phyloP scores from a whole-genome alignment of 768 basidiomycete genomes.

The Auriscalpium microsporum region DNA sequence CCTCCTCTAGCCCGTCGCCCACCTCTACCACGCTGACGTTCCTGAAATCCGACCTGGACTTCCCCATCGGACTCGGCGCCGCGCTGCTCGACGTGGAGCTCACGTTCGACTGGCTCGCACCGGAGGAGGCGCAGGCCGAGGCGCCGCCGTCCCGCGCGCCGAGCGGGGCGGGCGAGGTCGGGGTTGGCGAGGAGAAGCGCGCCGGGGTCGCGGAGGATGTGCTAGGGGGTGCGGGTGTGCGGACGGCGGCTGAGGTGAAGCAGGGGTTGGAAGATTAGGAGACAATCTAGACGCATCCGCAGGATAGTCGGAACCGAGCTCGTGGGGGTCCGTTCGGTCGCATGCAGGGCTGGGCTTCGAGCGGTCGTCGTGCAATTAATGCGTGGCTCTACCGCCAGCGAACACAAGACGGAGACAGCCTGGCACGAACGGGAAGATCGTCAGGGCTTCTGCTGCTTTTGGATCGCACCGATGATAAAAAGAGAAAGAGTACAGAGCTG shows the following conservation, averaged over 20 bases:
- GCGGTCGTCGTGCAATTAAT: too few relatives aligned
- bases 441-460: too few relatives aligned
- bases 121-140: neutral
- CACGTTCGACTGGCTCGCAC: slow-evolving; percentile 32
- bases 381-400: too few relatives aligned
- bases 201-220: slow-evolving; percentile 8
- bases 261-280: neutral
- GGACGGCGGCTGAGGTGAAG: neutral
- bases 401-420: too few relatives aligned
- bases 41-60: slow-evolving; percentile 62
- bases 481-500: too few relatives aligned
- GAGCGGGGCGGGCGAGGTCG: neutral
- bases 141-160: neutral
- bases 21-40: slow-evolving; percentile 34
- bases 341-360: too few relatives aligned
- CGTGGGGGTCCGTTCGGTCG: too few relatives aligned
- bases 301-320: too few relatives aligned
- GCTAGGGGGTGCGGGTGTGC: neutral
- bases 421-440: too few relatives aligned
- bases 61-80: slow-evolving; percentile 65
- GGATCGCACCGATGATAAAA: too few relatives aligned
- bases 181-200: slow-evolving; percentile 11
- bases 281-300: too few relatives aligned
- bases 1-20: slow-evolving; percentile 18
- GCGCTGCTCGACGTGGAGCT: slow-evolving; percentile 59